Evolutionary conservation across 2,329 filamentous ascomycete species (phyloP).

Genomic region (Paecilomyces dactylethromorphus): DNA sequence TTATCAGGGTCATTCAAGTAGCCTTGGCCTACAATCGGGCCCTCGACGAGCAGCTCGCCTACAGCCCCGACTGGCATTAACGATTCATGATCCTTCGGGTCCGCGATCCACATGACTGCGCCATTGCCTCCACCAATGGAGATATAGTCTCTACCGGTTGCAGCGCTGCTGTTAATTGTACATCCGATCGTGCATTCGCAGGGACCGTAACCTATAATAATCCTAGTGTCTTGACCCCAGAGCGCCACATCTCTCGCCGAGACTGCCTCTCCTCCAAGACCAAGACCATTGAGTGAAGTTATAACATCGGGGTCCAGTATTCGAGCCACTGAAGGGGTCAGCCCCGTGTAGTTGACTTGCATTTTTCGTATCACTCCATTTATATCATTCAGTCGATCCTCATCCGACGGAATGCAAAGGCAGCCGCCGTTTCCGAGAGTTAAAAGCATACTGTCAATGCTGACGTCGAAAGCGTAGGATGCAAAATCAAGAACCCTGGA

Average conservation of each 20-base stretch:
- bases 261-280: conserved; percentile 25
- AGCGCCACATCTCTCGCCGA: conserved; percentile 32
- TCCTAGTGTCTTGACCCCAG: conserved; percentile 17
- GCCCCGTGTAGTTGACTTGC: conserved; percentile 49
- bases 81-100: conserved; percentile 29
- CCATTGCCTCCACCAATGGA: conserved; percentile 23
- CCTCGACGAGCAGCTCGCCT: conserved; percentile 44
- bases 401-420: conserved; percentile 51
- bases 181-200: conserved; percentile 38
- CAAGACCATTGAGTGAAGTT: conserved; percentile 30
- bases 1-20: conserved; percentile 38
- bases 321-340: conserved; percentile 55
- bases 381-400: conserved; percentile 45
- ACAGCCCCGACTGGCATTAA: conserved; percentile 34
- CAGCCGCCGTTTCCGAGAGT: conserved; percentile 53
- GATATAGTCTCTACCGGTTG: conserved; percentile 26
- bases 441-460: conserved; percentile 47
- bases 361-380: conserved; percentile 44
- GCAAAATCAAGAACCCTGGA: conserved; percentile 58
- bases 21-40: conserved; percentile 35
- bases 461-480: conserved; percentile 42
- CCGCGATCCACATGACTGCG: neutral
- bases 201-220: conserved; percentile 41
- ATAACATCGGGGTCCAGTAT: conserved; percentile 38
- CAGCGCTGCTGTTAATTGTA: conserved; percentile 30